phyloP scores from a whole-genome alignment of 352 stramenopile species.

The Globisporangium spiculum region DNA sequence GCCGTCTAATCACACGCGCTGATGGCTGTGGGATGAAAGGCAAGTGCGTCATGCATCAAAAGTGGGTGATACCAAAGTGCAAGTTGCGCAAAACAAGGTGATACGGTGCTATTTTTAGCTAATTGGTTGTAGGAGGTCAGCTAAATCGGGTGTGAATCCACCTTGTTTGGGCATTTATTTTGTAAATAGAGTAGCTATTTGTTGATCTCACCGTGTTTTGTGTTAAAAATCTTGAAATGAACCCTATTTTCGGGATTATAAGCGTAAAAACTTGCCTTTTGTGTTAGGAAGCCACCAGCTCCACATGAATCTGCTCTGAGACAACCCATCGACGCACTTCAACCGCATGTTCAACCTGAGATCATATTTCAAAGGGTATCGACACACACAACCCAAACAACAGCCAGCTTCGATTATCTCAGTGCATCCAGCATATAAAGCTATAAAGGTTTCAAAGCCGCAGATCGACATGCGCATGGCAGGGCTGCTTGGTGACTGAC shows the following conservation, averaged over 20 bases:
- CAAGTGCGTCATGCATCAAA: not conserved
- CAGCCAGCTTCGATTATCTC: not conserved
- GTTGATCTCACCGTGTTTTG: not conserved
- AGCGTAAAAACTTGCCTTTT: not conserved
- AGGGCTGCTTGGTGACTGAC: not conserved
- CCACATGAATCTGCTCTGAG: not conserved
- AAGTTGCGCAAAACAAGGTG: not conserved
- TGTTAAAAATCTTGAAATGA: not conserved
- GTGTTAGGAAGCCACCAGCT: not conserved
- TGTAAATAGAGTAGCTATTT: not conserved
- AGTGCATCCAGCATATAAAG: not conserved
- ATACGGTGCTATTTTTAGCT: not conserved
- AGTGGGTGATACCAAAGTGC: not conserved
- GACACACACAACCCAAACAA: not conserved
- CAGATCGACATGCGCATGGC: not conserved
- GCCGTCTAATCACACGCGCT: slow-evolving; percentile 8
- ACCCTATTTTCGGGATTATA: not conserved
- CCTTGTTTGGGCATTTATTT: not conserved
- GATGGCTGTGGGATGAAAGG: slow-evolving; percentile 8
- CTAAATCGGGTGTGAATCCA: not conserved
- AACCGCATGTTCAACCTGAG: not conserved
- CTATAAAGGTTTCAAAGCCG: not conserved
- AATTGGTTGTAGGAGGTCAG: not conserved
- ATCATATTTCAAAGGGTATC: not conserved
- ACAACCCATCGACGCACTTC: not conserved